A percentile compares a stretch with the other conserved stretches of the same genome.
phyloP scores from a whole-genome alignment of 176 grass and related monocot species.

The Aegilops tauschii region DNA sequence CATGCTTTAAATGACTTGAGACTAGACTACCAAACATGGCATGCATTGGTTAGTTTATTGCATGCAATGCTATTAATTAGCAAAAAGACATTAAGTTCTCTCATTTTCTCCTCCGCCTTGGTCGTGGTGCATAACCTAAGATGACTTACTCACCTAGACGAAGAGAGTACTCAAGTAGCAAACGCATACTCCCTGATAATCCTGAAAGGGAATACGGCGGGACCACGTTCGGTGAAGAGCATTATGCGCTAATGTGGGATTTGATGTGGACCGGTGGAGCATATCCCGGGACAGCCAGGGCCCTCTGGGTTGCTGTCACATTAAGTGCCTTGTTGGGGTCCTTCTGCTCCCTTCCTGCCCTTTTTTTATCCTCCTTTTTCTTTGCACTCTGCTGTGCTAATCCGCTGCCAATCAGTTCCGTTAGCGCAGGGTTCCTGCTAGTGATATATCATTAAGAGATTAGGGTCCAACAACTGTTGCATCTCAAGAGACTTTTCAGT shows the following conservation, averaged over 20 bases:
- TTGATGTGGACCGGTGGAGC: conserved; percentile 76
- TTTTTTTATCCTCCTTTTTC: neutral
- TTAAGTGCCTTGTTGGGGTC: conserved; percentile 48
- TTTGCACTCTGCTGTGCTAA: neutral
- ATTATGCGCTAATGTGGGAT: conserved; percentile 67
- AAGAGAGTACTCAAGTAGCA: neutral
- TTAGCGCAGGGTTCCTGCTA: neutral
- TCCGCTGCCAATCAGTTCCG: neutral
- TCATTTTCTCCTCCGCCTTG: no score
- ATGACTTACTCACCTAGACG: no score
- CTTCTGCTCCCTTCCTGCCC: conserved; percentile 18
- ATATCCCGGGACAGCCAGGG: conserved; percentile 63
- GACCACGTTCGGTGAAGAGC: conserved; percentile 38
- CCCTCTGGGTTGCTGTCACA: conserved; percentile 52
- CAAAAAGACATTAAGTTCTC: no score
- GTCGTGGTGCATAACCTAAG: no score
- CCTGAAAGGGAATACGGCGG: neutral
- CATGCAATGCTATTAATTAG: no score
- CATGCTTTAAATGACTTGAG: no score
- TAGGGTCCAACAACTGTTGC: neutral
- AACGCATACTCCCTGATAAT: neutral
- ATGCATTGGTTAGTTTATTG: no score
- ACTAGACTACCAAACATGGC: no score
- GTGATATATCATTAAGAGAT: neutral
- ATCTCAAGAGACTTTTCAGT: neutral